These are phyloP conservation scores for Gossypium sturtianum DNA, from an alignment of 345 rosid species.

Conservation along the genomic window DNA sequence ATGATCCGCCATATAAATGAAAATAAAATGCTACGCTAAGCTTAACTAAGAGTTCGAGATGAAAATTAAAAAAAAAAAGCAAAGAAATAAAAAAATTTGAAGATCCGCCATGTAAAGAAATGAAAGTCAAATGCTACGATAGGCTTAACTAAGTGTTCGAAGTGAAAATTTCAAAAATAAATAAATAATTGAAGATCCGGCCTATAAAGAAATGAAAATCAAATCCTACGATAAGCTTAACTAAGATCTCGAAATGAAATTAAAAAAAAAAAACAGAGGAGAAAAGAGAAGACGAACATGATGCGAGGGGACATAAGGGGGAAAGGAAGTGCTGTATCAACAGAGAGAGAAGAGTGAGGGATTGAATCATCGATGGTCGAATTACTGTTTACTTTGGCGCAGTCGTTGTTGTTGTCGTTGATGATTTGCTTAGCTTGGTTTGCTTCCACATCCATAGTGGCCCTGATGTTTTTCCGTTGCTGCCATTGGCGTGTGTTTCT, in stretches of 20 bases:
- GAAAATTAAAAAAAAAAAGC: too few relatives aligned
- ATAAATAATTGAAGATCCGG: not conserved
- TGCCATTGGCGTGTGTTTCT: slow-evolving; percentile 29
- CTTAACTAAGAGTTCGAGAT: too few relatives aligned
- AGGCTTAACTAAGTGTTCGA: too few relatives aligned
- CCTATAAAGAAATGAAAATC: not conserved
- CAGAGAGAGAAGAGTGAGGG: slow-evolving; percentile 39
- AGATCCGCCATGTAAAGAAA: too few relatives aligned
- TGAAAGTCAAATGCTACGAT: too few relatives aligned
- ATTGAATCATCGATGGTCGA: slow-evolving; percentile 25
- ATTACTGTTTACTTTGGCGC: not conserved
- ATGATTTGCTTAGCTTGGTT: slow-evolving; percentile 14
- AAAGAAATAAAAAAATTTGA: too few relatives aligned
- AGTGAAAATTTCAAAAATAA: not conserved
- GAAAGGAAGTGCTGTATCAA: slow-evolving; percentile 56
- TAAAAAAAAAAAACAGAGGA: not conserved
- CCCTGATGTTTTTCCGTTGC: slow-evolving; percentile 38
- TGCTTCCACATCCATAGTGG: slow-evolving; percentile 22
- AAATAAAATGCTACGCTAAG: too few relatives aligned
- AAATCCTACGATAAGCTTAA: not conserved
- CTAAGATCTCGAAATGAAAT: not conserved
- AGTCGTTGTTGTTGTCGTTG: not conserved
- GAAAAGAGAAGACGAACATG: slow-evolving; percentile 40
- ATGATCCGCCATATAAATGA: too few relatives aligned
- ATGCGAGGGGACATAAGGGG: slow-evolving; percentile 52